A percentile compares a stretch with the other conserved stretches of the same genome.
phyloP scores from a whole-genome alignment of 164 flowering plant genomes.

The Brasenia schreberi region DNA sequence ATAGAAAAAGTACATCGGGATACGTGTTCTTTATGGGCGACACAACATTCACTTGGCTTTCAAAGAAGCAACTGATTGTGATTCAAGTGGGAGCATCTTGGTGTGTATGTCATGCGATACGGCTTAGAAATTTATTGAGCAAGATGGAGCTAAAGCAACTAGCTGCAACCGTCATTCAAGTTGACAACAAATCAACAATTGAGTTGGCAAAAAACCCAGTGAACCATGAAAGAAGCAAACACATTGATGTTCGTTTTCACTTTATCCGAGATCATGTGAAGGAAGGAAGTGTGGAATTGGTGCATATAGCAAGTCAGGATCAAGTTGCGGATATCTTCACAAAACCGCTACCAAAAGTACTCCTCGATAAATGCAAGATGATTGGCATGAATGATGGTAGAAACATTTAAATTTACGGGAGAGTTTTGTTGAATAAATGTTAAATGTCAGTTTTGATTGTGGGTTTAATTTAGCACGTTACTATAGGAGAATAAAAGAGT shows the following conservation, averaged over 20 bases:
- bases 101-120: slow-evolving; percentile 8
- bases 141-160: too few species aligned
- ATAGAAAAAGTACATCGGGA: slow-evolving; percentile 16
- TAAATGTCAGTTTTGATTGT: too few species aligned
- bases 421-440: too few species aligned
- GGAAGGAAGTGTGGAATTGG: neutral
- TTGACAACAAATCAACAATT: neutral
- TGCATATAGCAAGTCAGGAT: neutral
- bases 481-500: too few species aligned
- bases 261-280: neutral
- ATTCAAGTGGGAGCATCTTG: slow-evolving; percentile 10
- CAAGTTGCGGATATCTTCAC: neutral
- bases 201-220: neutral
- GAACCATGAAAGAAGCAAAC: neutral
- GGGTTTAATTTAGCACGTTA: too few species aligned
- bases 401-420: too few species aligned
- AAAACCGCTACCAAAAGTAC: neutral
- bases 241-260: neutral
- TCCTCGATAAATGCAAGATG: too few species aligned
- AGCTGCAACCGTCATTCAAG: neutral
- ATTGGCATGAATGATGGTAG: too few species aligned
- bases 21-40: slow-evolving; percentile 12
- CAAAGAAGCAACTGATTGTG: slow-evolving; percentile 14
- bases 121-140: neutral
- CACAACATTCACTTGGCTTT: slow-evolving; percentile 11